These are phyloP conservation scores for Lachancea kluyveri DNA, from an alignment of 805 yeast genomes.

Conservation along the genomic window DNA sequence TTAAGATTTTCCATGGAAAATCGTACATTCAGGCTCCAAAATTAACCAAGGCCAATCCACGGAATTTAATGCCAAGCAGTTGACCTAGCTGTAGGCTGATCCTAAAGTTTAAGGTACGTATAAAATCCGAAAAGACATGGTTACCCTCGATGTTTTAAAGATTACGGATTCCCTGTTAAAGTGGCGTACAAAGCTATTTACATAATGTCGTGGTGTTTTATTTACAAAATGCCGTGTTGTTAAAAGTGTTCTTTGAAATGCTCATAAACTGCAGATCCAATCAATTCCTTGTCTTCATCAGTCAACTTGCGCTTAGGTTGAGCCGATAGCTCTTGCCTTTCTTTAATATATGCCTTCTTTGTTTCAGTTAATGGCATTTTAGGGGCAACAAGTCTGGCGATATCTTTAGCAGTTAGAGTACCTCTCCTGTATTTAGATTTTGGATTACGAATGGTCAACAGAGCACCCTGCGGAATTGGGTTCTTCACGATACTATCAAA, in stretches of 20 bases:
- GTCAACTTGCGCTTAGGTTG: slow-evolving; percentile 36
- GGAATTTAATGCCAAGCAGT: too few species aligned
- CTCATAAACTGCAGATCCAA: slow-evolving; percentile 31
- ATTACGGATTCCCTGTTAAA: too few species aligned
- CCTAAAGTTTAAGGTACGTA: too few species aligned
- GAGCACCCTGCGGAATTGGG: slow-evolving; percentile 64
- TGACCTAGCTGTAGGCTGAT: too few species aligned
- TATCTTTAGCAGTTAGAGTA: slow-evolving; percentile 54
- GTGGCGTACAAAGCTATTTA: too few species aligned
- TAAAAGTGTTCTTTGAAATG: slow-evolving; percentile 12
- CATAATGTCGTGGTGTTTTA: too few species aligned
- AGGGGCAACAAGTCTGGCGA: slow-evolving; percentile 59
- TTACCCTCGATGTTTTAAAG: too few species aligned
- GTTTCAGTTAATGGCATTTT: slow-evolving; percentile 67
- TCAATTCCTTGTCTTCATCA: slow-evolving; percentile 38
- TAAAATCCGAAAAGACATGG: too few species aligned
- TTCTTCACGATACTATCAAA: slow-evolving; percentile 59
- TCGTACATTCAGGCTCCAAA: too few species aligned
- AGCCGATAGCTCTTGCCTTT: slow-evolving; percentile 41
- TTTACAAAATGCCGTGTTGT: too few species aligned
- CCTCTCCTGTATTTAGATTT: slow-evolving; percentile 62
- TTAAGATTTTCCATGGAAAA: too few species aligned
- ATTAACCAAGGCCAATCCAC: too few species aligned
- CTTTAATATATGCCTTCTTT: slow-evolving; percentile 56
- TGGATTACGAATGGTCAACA: slow-evolving; percentile 69